These are phyloP conservation scores for Trametes sanguinea DNA, from an alignment of 768 basidiomycete genomes.

Conservation along the genomic window DNA sequence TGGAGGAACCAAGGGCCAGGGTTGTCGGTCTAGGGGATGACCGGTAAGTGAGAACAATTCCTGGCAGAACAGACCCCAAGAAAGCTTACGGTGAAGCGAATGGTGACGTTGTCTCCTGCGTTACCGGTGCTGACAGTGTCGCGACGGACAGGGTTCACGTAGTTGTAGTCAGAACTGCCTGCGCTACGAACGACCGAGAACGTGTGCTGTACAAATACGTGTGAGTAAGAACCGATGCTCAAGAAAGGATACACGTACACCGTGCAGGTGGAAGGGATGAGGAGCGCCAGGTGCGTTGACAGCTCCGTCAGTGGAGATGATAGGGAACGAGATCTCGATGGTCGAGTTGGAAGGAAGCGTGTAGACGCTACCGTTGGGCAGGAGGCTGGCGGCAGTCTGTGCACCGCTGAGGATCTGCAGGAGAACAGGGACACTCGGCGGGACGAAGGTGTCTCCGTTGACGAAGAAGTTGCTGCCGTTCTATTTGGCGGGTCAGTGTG, in stretches of 20 bases:
- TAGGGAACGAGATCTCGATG: slow-evolving; percentile 41
- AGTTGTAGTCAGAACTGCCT: slow-evolving; percentile 36
- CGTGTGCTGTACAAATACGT: slow-evolving; percentile 33
- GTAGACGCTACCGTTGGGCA: slow-evolving; percentile 46
- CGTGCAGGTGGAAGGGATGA: slow-evolving; percentile 47
- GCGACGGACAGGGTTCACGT: slow-evolving; percentile 38
- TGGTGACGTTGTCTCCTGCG: slow-evolving; percentile 30
- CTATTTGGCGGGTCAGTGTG: neutral
- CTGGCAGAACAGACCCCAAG: too few species aligned
- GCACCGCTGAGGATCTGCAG: slow-evolving; percentile 53
- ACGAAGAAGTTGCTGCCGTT: slow-evolving; percentile 33
- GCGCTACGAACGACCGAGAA: slow-evolving; percentile 42
- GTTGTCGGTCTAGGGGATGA: slow-evolving; percentile 25
- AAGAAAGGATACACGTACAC: slow-evolving; percentile 31
- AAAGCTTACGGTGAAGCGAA: slow-evolving; percentile 28
- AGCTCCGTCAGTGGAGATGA: slow-evolving; percentile 43
- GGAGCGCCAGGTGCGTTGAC: slow-evolving; percentile 41
- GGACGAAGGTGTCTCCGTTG: slow-evolving; percentile 34
- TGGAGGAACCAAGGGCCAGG: slow-evolving; percentile 34
- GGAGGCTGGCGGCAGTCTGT: slow-evolving; percentile 40
- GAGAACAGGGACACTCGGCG: slow-evolving; percentile 48
- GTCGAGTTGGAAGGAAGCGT: slow-evolving; percentile 46
- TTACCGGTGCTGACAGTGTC: slow-evolving; percentile 34
- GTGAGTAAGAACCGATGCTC: neutral
- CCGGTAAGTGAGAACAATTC: too few species aligned